A percentile compares a stretch with the other conserved stretches of the same genome.
phyloP scores from a whole-genome alignment of 192 early-diverging fungal genomes.

The Podila clonocystis region DNA sequence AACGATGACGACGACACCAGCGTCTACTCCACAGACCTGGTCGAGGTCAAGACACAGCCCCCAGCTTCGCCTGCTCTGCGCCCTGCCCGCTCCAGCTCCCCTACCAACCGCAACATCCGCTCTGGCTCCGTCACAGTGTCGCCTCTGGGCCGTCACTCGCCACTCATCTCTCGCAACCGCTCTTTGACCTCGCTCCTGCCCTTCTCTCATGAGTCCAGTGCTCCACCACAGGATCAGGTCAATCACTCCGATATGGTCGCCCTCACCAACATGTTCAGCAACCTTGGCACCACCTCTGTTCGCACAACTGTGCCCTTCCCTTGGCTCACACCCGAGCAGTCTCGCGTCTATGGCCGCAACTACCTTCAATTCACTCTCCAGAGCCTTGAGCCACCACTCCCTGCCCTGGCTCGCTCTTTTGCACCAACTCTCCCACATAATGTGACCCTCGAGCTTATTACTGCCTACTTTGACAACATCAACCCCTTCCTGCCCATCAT shows the following conservation, averaged over 20 bases:
- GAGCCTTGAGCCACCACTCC: slow-evolving; percentile 38
- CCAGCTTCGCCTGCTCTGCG: slow-evolving; percentile 29
- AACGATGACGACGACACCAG: slow-evolving; percentile 27
- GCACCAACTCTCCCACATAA: slow-evolving; percentile 1
- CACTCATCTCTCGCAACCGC: slow-evolving; percentile 45
- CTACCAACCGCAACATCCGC: slow-evolving; percentile 19
- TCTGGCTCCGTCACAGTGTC: slow-evolving; percentile 19
- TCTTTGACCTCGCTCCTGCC: slow-evolving; percentile 35
- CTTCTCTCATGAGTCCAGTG: slow-evolving; percentile 26
- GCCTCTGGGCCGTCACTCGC: slow-evolving; percentile 27
- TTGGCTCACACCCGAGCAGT: slow-evolving; percentile 48
- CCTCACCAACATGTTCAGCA: slow-evolving; percentile 39
- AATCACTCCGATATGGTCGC: slow-evolving; percentile 33
- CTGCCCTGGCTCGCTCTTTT: slow-evolving; percentile 17
- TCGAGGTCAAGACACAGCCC: slow-evolving; percentile 43
- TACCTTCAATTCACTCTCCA: slow-evolving; percentile 40
- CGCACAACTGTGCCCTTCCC: slow-evolving; percentile 48
- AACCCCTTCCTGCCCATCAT: slow-evolving; percentile 35
- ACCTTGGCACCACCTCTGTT: slow-evolving; percentile 39
- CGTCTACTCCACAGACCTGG: slow-evolving; percentile 23
- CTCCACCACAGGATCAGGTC: slow-evolving; percentile 16
- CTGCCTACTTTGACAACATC: slow-evolving; percentile 30
- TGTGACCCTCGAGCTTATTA: slow-evolving; percentile 13
- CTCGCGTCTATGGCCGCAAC: slow-evolving; percentile 45
- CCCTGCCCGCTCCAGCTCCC: slow-evolving; percentile 15